phyloP scores from a whole-genome alignment of 805 yeast species.

The Kockiozyma suomiensis region DNA sequence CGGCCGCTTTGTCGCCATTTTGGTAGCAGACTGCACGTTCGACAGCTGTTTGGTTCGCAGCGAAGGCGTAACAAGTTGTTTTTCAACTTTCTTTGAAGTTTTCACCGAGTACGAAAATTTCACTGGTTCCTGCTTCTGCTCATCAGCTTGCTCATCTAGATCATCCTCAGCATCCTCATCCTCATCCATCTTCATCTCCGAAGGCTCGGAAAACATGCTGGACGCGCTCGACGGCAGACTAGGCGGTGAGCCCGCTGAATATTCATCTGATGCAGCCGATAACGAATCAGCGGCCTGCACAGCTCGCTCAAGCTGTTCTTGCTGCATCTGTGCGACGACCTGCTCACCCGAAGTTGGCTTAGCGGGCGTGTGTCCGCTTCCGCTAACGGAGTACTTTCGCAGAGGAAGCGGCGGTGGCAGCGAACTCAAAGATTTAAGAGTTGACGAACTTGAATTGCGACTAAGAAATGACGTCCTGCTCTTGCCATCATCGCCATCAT shows the following conservation, averaged over 20 bases:
- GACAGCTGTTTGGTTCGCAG: slow-evolving; percentile 7
- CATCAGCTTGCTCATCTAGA: not conserved
- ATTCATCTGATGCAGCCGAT: not conserved
- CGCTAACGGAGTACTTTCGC: slow-evolving; percentile 7
- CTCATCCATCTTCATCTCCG: slow-evolving; percentile 2
- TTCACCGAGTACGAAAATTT: slow-evolving; percentile 26
- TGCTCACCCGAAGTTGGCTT: slow-evolving; percentile 3
- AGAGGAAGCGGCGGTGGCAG: slow-evolving; percentile 34
- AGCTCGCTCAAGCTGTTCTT: not conserved
- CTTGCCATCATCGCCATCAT: slow-evolving; percentile 5
- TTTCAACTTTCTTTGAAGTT: slow-evolving; percentile 4
- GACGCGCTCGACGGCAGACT: slow-evolving; percentile 9
- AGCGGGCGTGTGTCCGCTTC: not conserved
- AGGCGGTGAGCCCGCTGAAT: not conserved
- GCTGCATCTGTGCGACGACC: not conserved
- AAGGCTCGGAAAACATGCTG: slow-evolving; percentile 1
- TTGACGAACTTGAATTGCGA: slow-evolving; percentile 6
- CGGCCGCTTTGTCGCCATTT: not conserved
- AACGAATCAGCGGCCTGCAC: not conserved
- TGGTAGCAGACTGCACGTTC: not conserved
- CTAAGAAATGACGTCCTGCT: not conserved
- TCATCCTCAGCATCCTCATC: not conserved
- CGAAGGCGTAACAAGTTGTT: slow-evolving; percentile 11
- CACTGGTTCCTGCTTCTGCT: slow-evolving; percentile 15
- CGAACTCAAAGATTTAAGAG: slow-evolving; percentile 16